phyloP scores from a whole-genome alignment of 169 alveolate species.

The Toxoplasma gondii region DNA sequence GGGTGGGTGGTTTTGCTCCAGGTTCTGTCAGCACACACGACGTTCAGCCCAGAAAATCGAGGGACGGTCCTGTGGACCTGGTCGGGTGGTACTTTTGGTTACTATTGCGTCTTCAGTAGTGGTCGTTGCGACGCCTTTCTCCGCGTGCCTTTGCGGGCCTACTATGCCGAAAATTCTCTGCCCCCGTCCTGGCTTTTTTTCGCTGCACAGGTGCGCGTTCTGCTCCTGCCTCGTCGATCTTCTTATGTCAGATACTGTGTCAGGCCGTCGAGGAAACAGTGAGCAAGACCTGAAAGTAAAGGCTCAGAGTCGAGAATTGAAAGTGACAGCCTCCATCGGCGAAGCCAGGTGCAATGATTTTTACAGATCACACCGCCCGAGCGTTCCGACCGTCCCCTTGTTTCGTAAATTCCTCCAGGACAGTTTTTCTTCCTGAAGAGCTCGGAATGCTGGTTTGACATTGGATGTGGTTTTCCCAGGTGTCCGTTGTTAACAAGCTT shows the following conservation, averaged over 20 bases:
- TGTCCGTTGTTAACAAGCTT: background rate
- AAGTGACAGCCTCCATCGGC: background rate
- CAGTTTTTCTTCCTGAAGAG: background rate
- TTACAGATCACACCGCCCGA: background rate
- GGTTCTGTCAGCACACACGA: background rate
- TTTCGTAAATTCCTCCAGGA: background rate
- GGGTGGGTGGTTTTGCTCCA: background rate
- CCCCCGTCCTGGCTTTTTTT: background rate
- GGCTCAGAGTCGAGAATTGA: background rate
- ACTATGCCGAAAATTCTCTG: background rate
- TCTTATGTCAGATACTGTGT: background rate
- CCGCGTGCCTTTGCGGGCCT: conserved; percentile 1
- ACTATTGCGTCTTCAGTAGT: background rate
- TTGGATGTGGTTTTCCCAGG: background rate
- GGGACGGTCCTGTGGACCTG: background rate
- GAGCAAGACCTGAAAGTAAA: background rate
- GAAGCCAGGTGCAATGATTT: conserved; percentile 6
- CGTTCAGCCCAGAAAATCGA: background rate
- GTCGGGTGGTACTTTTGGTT: background rate
- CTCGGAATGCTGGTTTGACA: background rate
- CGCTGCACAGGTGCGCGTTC: background rate
- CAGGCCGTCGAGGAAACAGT: conserved; percentile 11
- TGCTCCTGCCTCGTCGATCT: background rate
- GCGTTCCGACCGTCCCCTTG: background rate
- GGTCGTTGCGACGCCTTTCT: background rate